Evolutionary conservation across 2,329 filamentous ascomycete genomes (phyloP), one percentile per base, ranked within the genome.

Genomic region (Colletotrichum phormii): DNA sequence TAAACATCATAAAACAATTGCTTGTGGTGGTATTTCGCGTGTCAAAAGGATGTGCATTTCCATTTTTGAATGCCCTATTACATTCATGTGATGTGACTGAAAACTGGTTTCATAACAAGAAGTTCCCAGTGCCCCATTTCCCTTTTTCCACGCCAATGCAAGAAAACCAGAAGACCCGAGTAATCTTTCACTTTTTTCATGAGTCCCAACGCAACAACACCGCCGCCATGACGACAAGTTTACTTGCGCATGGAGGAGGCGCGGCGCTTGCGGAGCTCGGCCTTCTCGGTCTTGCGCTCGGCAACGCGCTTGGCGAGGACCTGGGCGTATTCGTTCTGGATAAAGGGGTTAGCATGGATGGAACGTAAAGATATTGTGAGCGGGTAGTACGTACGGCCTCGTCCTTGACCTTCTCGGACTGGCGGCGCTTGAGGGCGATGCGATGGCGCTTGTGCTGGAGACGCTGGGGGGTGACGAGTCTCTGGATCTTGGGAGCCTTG

Each of bases 401-500:
- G 85, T 99, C 97, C 92, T 98, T 98, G 89, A 95, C 92, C 88
- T 95, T 94, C 91, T 99, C 97, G 83, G 95, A 89, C 85, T 95
- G 94, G 87, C 97, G 96, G 87, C 96, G 95, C 95, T 99, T 99
- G 89, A 99, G 93, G 83, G 97, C 96, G 83, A 97, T 89, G 81
- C 95, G 92, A 91, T 98, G 97, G 84, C 97, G 95, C 94, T 98
- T 99, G 94, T 98, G 97, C 92, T 99, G 97, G 84, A 99, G 95
- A 87, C 97, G 97, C 90, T 98, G 97, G 86, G 97, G 97, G 84
- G 97, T 99, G 82, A 99, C 95, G 82, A 99, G 95, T 86, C 97
- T 95, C 93, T 99, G 97, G 89, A 99, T 99, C 92, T 96, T 97
- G 87, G 97, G 97, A 82, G 97, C 97, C 94, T 99, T 99, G 93